These are phyloP conservation scores for Aspergillus sp. DNA, from an alignment of 2,329 filamentous ascomycete genomes.

Conservation along the genomic window DNA sequence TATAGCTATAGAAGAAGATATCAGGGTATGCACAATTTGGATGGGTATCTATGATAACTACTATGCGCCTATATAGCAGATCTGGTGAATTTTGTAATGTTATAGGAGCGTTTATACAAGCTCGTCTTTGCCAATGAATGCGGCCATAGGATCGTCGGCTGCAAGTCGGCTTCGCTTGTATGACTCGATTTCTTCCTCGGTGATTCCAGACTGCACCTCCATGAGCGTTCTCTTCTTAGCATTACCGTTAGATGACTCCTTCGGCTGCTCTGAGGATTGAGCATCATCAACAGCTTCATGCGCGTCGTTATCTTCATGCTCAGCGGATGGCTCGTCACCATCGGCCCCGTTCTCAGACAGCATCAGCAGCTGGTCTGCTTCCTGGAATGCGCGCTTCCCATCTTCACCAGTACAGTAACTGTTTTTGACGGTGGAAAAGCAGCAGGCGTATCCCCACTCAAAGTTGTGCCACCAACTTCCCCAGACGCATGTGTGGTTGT, in stretches of 20 bases:
- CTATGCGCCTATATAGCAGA: conserved; percentile 11
- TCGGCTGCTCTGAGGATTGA: conserved; percentile 29
- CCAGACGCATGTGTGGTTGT: conserved; percentile 93
- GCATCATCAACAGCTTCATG: conserved; percentile 18
- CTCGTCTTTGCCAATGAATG: conserved; percentile 73
- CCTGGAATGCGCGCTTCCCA: conserved; percentile 77
- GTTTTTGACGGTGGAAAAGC: conserved; percentile 90
- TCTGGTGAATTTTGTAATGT: not conserved
- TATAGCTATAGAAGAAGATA: not conserved
- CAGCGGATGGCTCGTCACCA: conserved; percentile 1
- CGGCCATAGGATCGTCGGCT: conserved; percentile 84
- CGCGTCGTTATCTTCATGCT: conserved; percentile 20
- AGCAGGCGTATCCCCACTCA: conserved; percentile 94
- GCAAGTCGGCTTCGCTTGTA: conserved; percentile 75
- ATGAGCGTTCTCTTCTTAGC: conserved; percentile 72
- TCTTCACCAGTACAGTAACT: conserved; percentile 95
- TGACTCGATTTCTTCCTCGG: conserved; percentile 82
- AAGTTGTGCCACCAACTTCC: conserved; percentile 98
- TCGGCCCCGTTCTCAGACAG: conserved; percentile 35
- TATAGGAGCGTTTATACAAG: conserved; percentile 46
- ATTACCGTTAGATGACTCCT: conserved; percentile 36
- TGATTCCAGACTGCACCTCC: conserved; percentile 75
- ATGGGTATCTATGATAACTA: conserved; percentile 16
- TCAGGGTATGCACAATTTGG: conserved; percentile 2
- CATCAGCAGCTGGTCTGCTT: conserved; percentile 64